A percentile compares a stretch with the other conserved stretches of the same genome.
Evolutionary conservation across 1,284 basidiomycete genomes (phyloP).

Genomic region (Cryptococcus hybrid): DNA sequence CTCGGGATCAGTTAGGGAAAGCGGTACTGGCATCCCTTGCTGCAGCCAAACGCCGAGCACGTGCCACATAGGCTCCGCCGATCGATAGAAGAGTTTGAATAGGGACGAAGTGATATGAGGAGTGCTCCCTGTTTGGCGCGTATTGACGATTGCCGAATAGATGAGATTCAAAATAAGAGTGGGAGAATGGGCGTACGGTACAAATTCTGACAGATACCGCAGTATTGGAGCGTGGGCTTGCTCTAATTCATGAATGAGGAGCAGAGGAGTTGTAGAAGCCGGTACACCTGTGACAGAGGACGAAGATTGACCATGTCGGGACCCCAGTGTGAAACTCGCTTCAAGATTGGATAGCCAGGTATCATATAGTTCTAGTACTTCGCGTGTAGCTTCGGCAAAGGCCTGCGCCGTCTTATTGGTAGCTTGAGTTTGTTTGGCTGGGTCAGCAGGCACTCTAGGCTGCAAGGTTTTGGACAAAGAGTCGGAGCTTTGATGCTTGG

Average conservation of each 20-base stretch:
- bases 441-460: conserved; percentile 17
- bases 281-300: not conserved
- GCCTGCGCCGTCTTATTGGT: conserved; percentile 65
- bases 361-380: conserved; percentile 60
- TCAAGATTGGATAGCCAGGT: conserved; percentile 69
- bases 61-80: conserved; percentile 68
- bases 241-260: conserved; percentile 60
- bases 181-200: conserved; percentile 57
- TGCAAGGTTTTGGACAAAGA: conserved; percentile 57
- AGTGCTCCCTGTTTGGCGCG: conserved; percentile 51
- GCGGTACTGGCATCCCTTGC: conserved; percentile 62
- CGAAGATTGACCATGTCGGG: not conserved
- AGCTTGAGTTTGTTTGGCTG: conserved; percentile 6
- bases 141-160: conserved; percentile 56
- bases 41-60: conserved; percentile 71
- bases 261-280: conserved; percentile 63
- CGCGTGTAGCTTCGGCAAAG: conserved; percentile 69
- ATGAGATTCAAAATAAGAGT: conserved; percentile 64
- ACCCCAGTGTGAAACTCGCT: conserved; percentile 58
- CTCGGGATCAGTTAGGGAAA: conserved; percentile 18
- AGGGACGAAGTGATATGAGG: conserved; percentile 42
- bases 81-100: conserved; percentile 61
- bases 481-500: conserved; percentile 60
- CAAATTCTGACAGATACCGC: conserved; percentile 47
- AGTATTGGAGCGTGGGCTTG: conserved; percentile 52